Evolutionary conservation across 441 rosid species (phyloP).

Genomic region (Sinapis alba): DNA sequence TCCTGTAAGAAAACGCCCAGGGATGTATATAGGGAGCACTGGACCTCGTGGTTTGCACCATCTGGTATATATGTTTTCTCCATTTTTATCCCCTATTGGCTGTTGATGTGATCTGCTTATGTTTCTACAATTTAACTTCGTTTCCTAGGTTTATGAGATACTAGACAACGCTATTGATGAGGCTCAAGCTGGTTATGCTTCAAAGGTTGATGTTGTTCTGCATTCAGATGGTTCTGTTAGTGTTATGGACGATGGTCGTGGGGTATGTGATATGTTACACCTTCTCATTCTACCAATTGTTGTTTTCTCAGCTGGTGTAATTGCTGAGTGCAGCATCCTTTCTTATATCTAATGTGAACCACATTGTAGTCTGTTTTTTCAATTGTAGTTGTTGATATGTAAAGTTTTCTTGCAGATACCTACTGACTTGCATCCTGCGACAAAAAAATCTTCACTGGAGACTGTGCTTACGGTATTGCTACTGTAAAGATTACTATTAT

Average conservation of each 20-base stretch:
- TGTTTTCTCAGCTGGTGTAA: not conserved
- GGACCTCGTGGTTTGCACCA: constrained; percentile 97
- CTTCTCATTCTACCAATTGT: constrained; percentile 13
- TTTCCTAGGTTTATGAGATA: constrained; percentile 82
- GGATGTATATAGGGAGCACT: constrained; percentile 96
- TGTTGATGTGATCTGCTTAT: not conserved
- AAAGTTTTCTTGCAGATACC: constrained; percentile 67
- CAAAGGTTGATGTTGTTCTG: constrained; percentile 63
- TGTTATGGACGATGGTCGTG: constrained; percentile 86
- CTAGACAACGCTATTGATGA: constrained; percentile 95
- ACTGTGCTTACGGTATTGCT: constrained; percentile 85
- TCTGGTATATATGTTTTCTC: constrained; percentile 56
- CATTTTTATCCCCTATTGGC: not conserved
- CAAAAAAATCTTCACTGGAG: constrained; percentile 90
- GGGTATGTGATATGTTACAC: constrained; percentile 53
- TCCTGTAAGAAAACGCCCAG: constrained; percentile 95
- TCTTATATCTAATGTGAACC: not conserved
- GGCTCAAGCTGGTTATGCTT: constrained; percentile 94
- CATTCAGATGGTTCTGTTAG: constrained; percentile 79
- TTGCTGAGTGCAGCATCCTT: constrained; percentile 5
- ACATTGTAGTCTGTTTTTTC: not conserved
- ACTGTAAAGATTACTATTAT: constrained; percentile 21
- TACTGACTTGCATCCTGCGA: constrained; percentile 83
- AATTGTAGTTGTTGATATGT: constrained; percentile 11
- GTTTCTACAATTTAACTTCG: constrained; percentile 24